Base-by-base conservation (phyloP, 352 stramenopile species). In the Globisporangium cylindrosporum region DNA sequence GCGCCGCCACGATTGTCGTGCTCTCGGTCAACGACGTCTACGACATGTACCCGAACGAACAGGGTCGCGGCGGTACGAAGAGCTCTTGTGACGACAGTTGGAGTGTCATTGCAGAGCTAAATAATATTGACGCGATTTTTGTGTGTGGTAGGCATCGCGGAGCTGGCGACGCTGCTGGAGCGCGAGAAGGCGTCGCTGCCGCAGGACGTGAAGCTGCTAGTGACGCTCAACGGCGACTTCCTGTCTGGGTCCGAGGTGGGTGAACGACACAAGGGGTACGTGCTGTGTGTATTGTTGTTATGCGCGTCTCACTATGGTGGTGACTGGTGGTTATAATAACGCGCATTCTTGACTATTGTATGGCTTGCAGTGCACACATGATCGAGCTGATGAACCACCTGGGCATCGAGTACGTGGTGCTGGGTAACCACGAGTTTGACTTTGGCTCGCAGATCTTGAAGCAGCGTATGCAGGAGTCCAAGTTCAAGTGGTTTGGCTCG, bases 391-490 rank as follows among this genome's bases (percentile, higher is more conserved):
- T 93, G 72, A 91, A 93, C 69, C 79, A 89, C 48, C 68, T 93
- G 48, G 77, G 71, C 12, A 84, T 93, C 51, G 73, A 89, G 38
- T 93, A 91, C 69, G 80, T 91, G 29, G 85, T 93, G 25, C 58
- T 91, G 64, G 86, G 86, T 38, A 93, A 93, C 71, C 86, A 93
- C 73, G 86, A 93, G 68, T 93, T 92, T 57, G 86, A 93, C 59
- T 93, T 91, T 64, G 86, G 86, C 0, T 72, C 73, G 1, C 54
- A 81, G 4, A 73, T 86, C 43, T 68, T 93, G 6, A 76, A 80
- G 24, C 34, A 81, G 29, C 80, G 81, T 24, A 89, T 93, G 70
- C 66, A 55, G 1, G 76, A 81, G 46, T 89, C 86, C 6, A 80
- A 73, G 29, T 88, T 86, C 62, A 89, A 88, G 69, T 92, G 83